phyloP scores from a whole-genome alignment of 2,329 filamentous ascomycete genomes.

The Rutstroemia sp. region DNA sequence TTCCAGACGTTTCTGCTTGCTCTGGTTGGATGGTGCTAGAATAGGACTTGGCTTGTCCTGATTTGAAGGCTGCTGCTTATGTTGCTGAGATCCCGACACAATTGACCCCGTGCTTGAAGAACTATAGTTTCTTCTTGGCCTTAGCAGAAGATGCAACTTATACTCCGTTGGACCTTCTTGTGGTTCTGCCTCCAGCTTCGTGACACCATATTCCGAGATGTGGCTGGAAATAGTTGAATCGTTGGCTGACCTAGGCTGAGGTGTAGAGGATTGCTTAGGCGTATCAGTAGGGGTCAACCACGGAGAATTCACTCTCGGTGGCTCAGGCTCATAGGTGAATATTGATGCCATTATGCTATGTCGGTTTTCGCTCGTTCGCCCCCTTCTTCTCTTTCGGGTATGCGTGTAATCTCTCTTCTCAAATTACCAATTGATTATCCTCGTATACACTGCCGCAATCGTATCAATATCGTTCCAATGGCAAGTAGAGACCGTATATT shows the following conservation, averaged over 20 bases:
- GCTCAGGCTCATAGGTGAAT: slow-evolving; percentile 89
- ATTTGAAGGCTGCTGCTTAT: slow-evolving; percentile 16
- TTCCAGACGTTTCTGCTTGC: slow-evolving; percentile 75
- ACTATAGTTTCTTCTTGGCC: slow-evolving; percentile 67
- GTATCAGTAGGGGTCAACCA: slow-evolving; percentile 59
- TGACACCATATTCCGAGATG: slow-evolving; percentile 57
- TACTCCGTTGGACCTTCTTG: slow-evolving; percentile 95
- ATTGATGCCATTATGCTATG: slow-evolving; percentile 70
- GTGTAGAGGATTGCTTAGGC: slow-evolving; percentile 24
- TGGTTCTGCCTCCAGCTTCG: slow-evolving; percentile 79
- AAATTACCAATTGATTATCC: not conserved
- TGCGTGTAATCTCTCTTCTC: not conserved
- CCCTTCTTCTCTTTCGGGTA: not conserved
- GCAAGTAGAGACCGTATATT: slow-evolving; percentile 39
- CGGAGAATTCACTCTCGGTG: slow-evolving; percentile 80
- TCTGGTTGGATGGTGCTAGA: slow-evolving; percentile 43
- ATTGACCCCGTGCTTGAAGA: slow-evolving; percentile 58
- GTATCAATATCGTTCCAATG: slow-evolving; percentile 13
- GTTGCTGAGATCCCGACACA: slow-evolving; percentile 30
- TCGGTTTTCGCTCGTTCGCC: not conserved
- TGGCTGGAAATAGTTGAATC: slow-evolving; percentile 31
- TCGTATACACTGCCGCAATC: slow-evolving; percentile 12
- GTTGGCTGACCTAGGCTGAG: slow-evolving; percentile 10
- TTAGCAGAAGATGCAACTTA: slow-evolving; percentile 83
- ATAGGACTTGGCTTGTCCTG: slow-evolving; percentile 14